Evolutionary conservation across 2,329 filamentous ascomycete species (phyloP).

Genomic region (Akanthomyces uredinophilus): DNA sequence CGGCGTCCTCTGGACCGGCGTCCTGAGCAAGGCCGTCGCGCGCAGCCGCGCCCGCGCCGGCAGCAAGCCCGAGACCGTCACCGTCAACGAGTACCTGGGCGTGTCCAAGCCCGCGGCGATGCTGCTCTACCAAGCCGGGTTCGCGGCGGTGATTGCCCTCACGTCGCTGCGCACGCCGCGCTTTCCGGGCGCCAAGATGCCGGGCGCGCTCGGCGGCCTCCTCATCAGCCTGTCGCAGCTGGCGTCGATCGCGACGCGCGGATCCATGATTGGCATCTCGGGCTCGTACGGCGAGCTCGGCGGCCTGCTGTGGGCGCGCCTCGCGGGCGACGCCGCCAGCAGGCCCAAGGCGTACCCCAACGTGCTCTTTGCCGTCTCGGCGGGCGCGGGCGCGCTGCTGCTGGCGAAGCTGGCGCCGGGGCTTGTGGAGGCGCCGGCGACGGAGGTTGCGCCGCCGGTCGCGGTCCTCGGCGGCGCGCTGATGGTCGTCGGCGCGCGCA

Average conservation of each 20-base stretch:
- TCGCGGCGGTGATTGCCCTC: slow-evolving; percentile 35
- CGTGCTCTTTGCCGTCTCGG: slow-evolving; percentile 48
- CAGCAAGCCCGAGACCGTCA: slow-evolving; percentile 25
- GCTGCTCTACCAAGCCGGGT: slow-evolving; percentile 38
- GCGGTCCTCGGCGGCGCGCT: slow-evolving; percentile 50
- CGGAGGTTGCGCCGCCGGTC: slow-evolving; percentile 31
- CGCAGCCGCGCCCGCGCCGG: slow-evolving; percentile 22
- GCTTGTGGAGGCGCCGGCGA: slow-evolving; percentile 21
- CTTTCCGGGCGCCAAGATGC: slow-evolving; percentile 28
- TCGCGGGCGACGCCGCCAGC: slow-evolving; percentile 23
- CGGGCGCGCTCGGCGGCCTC: slow-evolving; percentile 51
- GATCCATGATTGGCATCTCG: slow-evolving; percentile 55
- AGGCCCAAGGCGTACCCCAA: slow-evolving; percentile 31
- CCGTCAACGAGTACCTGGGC: slow-evolving; percentile 37
- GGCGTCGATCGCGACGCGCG: slow-evolving; percentile 48
- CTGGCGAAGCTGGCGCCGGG: slow-evolving; percentile 30
- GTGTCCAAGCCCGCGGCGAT: slow-evolving; percentile 33
- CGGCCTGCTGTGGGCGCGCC: slow-evolving; percentile 44
- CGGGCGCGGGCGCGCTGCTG: slow-evolving; percentile 41
- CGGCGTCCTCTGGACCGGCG: slow-evolving; percentile 47
- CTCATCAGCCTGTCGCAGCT: slow-evolving; percentile 55
- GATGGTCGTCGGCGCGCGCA: slow-evolving; percentile 54
- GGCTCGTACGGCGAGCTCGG: slow-evolving; percentile 57
- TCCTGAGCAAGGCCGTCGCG: slow-evolving; percentile 34
- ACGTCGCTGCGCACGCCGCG: slow-evolving; percentile 29